Conservation (phyloP, 805 yeast genomes). For the Saccharomycopsis malanga region DNA sequence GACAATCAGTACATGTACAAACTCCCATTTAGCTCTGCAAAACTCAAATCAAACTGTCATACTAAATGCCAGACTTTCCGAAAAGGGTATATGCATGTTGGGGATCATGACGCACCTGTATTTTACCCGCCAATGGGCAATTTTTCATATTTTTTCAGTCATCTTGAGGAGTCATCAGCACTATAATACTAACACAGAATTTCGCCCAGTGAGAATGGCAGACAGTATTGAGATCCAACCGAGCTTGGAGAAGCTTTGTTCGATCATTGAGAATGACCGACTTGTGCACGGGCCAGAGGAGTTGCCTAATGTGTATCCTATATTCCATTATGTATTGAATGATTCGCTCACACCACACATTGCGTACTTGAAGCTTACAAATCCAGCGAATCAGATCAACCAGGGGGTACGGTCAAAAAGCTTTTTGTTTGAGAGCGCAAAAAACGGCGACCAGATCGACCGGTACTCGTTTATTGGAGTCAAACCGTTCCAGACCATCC, state of each 20-base stretch:
- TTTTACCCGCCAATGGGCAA: no score
- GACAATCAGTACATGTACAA: no score
- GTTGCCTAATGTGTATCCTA: conserved; percentile 69
- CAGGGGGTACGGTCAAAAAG: conserved; percentile 44
- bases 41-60: no score
- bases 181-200: no score
- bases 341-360: conserved; percentile 82
- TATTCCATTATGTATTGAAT: conserved; percentile 64
- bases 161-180: no score
- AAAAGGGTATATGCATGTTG: no score
- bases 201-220: neutral
- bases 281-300: conserved; percentile 21
- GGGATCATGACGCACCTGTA: no score
- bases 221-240: conserved; percentile 29
- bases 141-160: no score
- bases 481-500: conserved; percentile 72
- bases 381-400: conserved; percentile 45
- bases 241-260: conserved; percentile 28
- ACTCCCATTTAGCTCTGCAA: no score
- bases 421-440: conserved; percentile 82
- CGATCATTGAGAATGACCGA: conserved; percentile 28
- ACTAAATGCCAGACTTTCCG: no score
- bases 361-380: conserved; percentile 79
- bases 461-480: conserved; percentile 89
- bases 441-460: conserved; percentile 81